These are phyloP conservation scores for Claviceps sp. DNA, from an alignment of 2,329 filamentous ascomycete genomes.

Conservation along the genomic window DNA sequence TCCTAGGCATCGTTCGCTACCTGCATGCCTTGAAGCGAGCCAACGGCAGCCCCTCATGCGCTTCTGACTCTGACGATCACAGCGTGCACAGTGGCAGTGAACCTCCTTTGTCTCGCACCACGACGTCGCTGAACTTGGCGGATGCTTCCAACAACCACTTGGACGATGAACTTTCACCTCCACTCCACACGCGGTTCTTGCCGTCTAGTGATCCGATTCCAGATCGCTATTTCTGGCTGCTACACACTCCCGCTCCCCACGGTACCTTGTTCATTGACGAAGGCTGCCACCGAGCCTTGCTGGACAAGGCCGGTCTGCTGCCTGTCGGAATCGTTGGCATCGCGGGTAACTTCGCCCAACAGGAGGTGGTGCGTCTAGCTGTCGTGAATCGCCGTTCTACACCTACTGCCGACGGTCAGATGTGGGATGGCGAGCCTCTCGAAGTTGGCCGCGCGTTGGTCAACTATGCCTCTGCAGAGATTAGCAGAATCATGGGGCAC, in stretches of 20 bases:
- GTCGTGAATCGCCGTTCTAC: constrained; percentile 52
- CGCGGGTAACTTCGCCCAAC: constrained; percentile 76
- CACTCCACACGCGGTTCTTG: constrained; percentile 83
- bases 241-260: constrained; percentile 81
- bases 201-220: constrained; percentile 74
- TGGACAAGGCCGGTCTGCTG: constrained; percentile 73
- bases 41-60: constrained; percentile 1
- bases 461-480: constrained; percentile 83
- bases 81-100: constrained; percentile 5
- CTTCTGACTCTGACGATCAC: constrained; percentile 11
- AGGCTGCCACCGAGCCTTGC: constrained; percentile 71
- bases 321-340: constrained; percentile 86
- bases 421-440: constrained; percentile 37
- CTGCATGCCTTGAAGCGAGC: constrained; percentile 36
- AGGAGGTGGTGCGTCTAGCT: constrained; percentile 79
- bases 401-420: constrained; percentile 27
- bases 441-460: constrained; percentile 85
- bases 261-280: constrained; percentile 86
- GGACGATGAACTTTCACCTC: constrained; percentile 21
- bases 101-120: constrained; percentile 23
- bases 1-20: constrained; percentile 73
- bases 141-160: constrained; percentile 10
- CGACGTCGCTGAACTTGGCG: constrained; percentile 27
- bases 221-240: constrained; percentile 92
- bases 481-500: constrained; percentile 69